Evolutionary conservation across 2,329 filamentous ascomycete species (phyloP).

Genomic region (Rhynchosporium agropyri): DNA sequence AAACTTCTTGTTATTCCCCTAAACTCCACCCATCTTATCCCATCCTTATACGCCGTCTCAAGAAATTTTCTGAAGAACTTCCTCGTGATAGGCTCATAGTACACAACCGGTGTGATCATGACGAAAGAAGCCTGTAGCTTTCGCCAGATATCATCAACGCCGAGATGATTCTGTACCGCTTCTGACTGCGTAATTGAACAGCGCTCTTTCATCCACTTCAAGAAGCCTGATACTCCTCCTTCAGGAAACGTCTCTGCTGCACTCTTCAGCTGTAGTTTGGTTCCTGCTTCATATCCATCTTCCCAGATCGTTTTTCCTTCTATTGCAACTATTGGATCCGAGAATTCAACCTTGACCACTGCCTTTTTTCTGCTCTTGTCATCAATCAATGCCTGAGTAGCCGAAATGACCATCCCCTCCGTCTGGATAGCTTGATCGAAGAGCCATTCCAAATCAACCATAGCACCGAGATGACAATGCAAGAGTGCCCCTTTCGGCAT

Average conservation of each 20-base stretch:
- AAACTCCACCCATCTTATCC: constrained; percentile 80
- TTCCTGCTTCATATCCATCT: constrained; percentile 55
- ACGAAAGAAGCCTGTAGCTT: constrained; percentile 76
- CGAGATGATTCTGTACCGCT: constrained; percentile 75
- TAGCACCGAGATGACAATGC: constrained; percentile 85
- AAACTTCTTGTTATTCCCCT: constrained; percentile 66
- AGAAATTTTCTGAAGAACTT: constrained; percentile 72
- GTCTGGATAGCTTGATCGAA: constrained; percentile 71
- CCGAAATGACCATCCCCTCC: constrained; percentile 70
- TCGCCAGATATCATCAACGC: constrained; percentile 79
- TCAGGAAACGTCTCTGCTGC: constrained; percentile 70
- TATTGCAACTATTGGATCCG: constrained; percentile 42
- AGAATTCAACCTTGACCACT: constrained; percentile 58
- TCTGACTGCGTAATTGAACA: constrained; percentile 71
- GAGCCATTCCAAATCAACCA: constrained; percentile 81
- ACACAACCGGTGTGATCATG: constrained; percentile 71
- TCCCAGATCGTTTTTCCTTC: constrained; percentile 59
- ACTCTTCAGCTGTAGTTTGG: constrained; percentile 48
- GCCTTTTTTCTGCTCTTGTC: constrained; percentile 55
- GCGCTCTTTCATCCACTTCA: constrained; percentile 72
- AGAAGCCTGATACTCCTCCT: constrained; percentile 69
- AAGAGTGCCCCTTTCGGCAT: constrained; percentile 90
- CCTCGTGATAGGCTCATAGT: constrained; percentile 88
- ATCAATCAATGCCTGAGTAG: constrained; percentile 56
- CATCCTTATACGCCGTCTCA: constrained; percentile 70